These are phyloP conservation scores for Diaporthe sp. DNA, from an alignment of 2,329 filamentous ascomycete genomes.

Conservation along the genomic window DNA sequence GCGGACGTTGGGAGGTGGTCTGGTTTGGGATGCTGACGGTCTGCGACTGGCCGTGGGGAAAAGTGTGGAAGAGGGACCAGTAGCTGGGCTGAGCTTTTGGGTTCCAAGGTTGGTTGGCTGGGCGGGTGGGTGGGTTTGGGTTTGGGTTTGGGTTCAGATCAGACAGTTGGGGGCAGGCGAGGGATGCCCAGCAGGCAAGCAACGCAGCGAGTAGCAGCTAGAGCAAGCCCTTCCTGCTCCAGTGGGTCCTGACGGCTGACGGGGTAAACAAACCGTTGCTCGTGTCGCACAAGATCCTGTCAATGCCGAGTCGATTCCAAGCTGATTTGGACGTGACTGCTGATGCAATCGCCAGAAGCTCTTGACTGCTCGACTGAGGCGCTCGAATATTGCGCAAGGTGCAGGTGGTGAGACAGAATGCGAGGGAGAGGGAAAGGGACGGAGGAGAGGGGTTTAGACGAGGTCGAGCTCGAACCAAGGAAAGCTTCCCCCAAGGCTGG, in stretches of 20 bases:
- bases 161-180: constrained; percentile 13
- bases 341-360: neutral
- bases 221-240: constrained; percentile 26
- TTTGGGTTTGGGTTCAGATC: constrained; percentile 1
- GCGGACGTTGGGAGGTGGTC: constrained; percentile 18
- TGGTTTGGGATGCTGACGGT: constrained; percentile 24
- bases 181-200: neutral
- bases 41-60: constrained; percentile 23
- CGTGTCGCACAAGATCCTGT: constrained; percentile 11
- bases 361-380: neutral
- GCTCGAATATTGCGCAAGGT: neutral
- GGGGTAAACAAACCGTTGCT: constrained; percentile 35
- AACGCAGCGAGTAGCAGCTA: neutral
- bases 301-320: neutral
- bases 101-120: constrained; percentile 25
- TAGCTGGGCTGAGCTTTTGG: constrained; percentile 28
- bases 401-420: neutral
- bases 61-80: constrained; percentile 28
- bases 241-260: constrained; percentile 17
- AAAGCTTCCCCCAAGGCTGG: neutral
- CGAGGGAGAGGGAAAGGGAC: neutral
- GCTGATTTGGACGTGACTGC: neutral
- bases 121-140: neutral
- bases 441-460: constrained; percentile 11
- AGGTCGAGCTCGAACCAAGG: neutral